phyloP scores from a whole-genome alignment of 148 eudicot species.

The Dysphania ambrosioides region DNA sequence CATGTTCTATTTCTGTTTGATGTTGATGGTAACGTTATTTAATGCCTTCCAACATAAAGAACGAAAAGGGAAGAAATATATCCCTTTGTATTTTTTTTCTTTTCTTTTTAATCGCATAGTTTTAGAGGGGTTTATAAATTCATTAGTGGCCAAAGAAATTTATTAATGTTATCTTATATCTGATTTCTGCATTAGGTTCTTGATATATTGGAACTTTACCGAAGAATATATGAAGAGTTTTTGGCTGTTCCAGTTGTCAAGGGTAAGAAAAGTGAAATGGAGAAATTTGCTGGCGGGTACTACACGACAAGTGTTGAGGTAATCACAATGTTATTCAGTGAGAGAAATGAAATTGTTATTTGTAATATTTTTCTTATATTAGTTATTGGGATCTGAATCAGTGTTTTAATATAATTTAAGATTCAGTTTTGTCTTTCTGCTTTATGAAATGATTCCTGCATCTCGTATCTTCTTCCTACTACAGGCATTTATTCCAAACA shows the following conservation, averaged over 20 bases:
- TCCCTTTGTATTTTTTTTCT: neutral
- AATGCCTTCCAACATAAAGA: neutral
- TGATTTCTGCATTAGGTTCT: slow-evolving; percentile 47
- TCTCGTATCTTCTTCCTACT: slow-evolving; percentile 2
- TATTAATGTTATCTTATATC: neutral
- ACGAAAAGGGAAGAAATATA: neutral
- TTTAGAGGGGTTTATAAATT: neutral
- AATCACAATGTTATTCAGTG: neutral
- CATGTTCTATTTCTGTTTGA: neutral
- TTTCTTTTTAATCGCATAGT: neutral
- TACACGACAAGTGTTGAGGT: slow-evolving; percentile 96
- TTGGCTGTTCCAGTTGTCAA: slow-evolving; percentile 90
- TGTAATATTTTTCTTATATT: neutral
- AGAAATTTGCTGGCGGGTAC: slow-evolving; percentile 98
- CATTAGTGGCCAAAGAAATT: neutral
- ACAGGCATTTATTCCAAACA: slow-evolving; percentile 91
- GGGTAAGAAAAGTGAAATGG: slow-evolving; percentile 91
- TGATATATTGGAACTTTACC: slow-evolving; percentile 69
- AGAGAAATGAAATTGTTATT: neutral
- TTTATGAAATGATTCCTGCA: neutral
- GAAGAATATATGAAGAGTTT: slow-evolving; percentile 84
- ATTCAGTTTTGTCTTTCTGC: neutral
- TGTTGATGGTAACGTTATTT: neutral
- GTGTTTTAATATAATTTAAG: neutral
- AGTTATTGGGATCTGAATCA: neutral